Conservation (phyloP, 129 eudicot species). For the Artemisia tridentata region DNA sequence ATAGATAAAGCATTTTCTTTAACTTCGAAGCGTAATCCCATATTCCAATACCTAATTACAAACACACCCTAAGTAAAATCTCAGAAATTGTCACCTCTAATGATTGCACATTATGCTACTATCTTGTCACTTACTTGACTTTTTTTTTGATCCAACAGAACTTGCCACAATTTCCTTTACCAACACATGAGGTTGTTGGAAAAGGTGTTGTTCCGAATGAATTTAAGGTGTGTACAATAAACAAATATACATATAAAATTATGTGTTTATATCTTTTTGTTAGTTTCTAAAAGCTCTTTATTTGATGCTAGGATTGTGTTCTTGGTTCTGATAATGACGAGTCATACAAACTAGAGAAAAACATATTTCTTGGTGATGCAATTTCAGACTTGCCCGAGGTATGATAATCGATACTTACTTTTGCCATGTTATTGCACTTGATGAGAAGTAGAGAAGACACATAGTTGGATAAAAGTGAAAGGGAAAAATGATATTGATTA, state of each 20-base stretch:
- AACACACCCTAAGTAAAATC: no score
- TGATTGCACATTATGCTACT: background rate
- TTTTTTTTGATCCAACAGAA: slow-evolving; percentile 32
- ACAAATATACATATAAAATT: background rate
- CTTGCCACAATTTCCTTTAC: slow-evolving; percentile 70
- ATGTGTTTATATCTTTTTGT: background rate
- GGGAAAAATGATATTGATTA: no score
- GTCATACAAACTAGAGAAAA: slow-evolving; percentile 33
- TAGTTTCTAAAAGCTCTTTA: background rate
- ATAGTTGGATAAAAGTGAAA: no score
- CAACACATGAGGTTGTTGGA: slow-evolving; percentile 60
- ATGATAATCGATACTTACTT: background rate
- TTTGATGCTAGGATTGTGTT: slow-evolving; percentile 40
- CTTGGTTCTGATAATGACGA: slow-evolving; percentile 45
- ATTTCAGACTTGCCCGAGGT: slow-evolving; percentile 71
- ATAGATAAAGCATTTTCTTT: no score
- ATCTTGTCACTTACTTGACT: background rate
- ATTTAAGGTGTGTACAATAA: slow-evolving; percentile 42
- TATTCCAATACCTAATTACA: no score
- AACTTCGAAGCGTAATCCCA: no score
- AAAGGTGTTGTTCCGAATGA: slow-evolving; percentile 50
- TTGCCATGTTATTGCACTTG: background rate
- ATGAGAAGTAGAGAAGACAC: no score
- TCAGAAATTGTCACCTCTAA: background rate
- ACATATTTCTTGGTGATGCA: slow-evolving; percentile 58